phyloP scores from a whole-genome alignment of 352 stramenopile genomes.

The Phytophthora vignae region DNA sequence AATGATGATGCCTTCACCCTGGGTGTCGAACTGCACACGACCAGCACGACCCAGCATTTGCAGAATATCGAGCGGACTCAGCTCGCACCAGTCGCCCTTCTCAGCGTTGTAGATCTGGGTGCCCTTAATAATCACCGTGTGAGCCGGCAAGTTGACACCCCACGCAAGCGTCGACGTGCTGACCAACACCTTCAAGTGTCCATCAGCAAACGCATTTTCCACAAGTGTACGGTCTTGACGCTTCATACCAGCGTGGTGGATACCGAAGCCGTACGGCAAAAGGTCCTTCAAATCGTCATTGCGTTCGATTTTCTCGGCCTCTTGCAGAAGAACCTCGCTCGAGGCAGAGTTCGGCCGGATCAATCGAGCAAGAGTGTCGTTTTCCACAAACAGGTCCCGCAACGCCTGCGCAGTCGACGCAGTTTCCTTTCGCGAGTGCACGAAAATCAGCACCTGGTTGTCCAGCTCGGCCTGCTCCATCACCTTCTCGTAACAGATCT shows the following conservation, averaged over 20 bases:
- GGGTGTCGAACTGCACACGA: slow-evolving; percentile 98
- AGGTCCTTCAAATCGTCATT: slow-evolving; percentile 99
- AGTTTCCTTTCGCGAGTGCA: slow-evolving; percentile 99
- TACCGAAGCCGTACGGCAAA: slow-evolving; percentile 98
- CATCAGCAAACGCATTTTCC: slow-evolving; percentile 98
- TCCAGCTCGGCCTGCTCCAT: slow-evolving; percentile 93
- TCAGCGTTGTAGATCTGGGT: slow-evolving; percentile 99
- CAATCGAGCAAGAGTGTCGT: slow-evolving; percentile 95
- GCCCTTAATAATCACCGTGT: slow-evolving; percentile 99
- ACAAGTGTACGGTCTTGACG: slow-evolving; percentile 97
- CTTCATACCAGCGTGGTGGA: slow-evolving; percentile 99
- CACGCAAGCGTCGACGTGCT: slow-evolving; percentile 99
- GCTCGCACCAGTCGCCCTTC: slow-evolving; percentile 97
- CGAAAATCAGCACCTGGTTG: slow-evolving; percentile 99
- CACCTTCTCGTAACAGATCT: slow-evolving; percentile 99
- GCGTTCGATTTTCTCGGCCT: slow-evolving; percentile 93
- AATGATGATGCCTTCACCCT: slow-evolving; percentile 99
- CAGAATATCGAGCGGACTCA: slow-evolving; percentile 98
- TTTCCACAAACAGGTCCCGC: slow-evolving; percentile 95
- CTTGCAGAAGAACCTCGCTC: slow-evolving; percentile 94
- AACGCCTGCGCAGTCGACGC: slow-evolving; percentile 97
- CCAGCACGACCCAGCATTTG: slow-evolving; percentile 99
- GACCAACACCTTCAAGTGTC: slow-evolving; percentile 97
- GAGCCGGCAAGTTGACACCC: slow-evolving; percentile 99
- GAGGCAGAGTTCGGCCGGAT: slow-evolving; percentile 87